Conservation (phyloP, 441 rosid genomes). For the Breynia disticha region DNA sequence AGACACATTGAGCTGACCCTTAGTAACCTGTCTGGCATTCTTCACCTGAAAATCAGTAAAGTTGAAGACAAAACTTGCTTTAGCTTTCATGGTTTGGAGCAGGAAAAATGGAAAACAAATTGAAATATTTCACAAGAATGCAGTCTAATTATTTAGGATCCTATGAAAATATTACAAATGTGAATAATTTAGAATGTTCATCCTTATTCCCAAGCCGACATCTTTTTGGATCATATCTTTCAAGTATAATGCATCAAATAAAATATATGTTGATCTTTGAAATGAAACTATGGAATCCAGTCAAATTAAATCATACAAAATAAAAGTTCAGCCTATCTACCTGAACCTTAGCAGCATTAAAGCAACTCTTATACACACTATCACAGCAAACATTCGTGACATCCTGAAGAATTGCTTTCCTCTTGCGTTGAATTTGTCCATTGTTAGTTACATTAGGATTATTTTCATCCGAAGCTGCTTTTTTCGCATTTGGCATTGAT, state of each 20-base stretch:
- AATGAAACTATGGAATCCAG: too few species aligned
- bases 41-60: slow-evolving; percentile 27
- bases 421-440: slow-evolving; percentile 29
- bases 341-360: slow-evolving; percentile 42
- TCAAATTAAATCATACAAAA: not conserved
- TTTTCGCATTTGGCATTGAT: slow-evolving; percentile 37
- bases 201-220: too few species aligned
- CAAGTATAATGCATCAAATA: too few species aligned
- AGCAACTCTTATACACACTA: slow-evolving; percentile 34
- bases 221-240: too few species aligned
- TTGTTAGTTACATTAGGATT: slow-evolving; percentile 22
- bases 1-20: slow-evolving; percentile 21
- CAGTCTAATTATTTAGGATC: not conserved
- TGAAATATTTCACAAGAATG: not conserved
- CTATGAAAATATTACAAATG: not conserved
- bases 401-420: slow-evolving; percentile 65
- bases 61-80: not conserved
- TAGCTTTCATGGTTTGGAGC: not conserved
- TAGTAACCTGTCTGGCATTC: slow-evolving; percentile 27
- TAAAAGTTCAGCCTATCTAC: slow-evolving; percentile 25
- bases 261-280: too few species aligned
- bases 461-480: slow-evolving; percentile 48
- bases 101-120: not conserved
- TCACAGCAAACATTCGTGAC: slow-evolving; percentile 54
- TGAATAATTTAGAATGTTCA: too few species aligned